Percentiles rank a stretch among this genome's conserved stretches.
These are phyloP conservation scores for Endocarpon pusillum DNA, from an alignment of 495 filamentous ascomycete species.

Conservation along the genomic window DNA sequence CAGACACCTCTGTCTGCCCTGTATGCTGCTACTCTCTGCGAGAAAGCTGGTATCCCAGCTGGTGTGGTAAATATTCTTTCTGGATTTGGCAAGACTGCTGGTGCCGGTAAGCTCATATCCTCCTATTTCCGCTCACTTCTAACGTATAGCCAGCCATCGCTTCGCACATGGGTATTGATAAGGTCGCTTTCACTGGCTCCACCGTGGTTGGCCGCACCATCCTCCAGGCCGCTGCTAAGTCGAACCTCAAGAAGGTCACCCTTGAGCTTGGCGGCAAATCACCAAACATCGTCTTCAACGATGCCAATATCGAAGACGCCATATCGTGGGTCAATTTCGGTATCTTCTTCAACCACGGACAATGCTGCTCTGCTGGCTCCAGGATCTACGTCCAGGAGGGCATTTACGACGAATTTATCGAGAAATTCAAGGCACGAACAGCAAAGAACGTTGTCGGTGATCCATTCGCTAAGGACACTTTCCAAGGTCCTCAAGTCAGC, in stretches of 20 bases:
- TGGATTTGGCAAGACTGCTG: conserved; percentile 76
- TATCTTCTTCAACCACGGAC: conserved; percentile 98
- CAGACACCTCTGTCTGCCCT: conserved; percentile 89
- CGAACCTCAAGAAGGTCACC: conserved; percentile 99
- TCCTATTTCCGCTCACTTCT: too few relatives aligned
- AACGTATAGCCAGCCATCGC: too few relatives aligned
- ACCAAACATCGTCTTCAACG: conserved; percentile 93
- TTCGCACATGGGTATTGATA: conserved; percentile 93
- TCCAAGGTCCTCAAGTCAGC: conserved; percentile 96
- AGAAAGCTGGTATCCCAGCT: conserved; percentile 91
- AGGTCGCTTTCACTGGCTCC: conserved; percentile 95
- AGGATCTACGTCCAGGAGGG: conserved; percentile 90
- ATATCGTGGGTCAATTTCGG: conserved; percentile 98
- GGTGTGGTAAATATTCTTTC: conserved; percentile 94
- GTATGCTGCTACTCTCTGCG: conserved; percentile 59
- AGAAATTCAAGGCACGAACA: conserved; percentile 75
- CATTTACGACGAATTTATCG: conserved; percentile 90
- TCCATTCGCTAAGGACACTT: conserved; percentile 72
- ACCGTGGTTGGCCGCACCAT: conserved; percentile 79
- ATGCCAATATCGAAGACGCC: conserved; percentile 89
- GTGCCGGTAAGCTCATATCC: too few relatives aligned
- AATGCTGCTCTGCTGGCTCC: conserved; percentile 94
- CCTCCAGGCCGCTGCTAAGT: conserved; percentile 89
- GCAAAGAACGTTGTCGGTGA: conserved; percentile 74
- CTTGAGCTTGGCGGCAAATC: conserved; percentile 96